These are phyloP conservation scores for Citrus inodora DNA, from an alignment of 345 rosid species.

Conservation along the genomic window DNA sequence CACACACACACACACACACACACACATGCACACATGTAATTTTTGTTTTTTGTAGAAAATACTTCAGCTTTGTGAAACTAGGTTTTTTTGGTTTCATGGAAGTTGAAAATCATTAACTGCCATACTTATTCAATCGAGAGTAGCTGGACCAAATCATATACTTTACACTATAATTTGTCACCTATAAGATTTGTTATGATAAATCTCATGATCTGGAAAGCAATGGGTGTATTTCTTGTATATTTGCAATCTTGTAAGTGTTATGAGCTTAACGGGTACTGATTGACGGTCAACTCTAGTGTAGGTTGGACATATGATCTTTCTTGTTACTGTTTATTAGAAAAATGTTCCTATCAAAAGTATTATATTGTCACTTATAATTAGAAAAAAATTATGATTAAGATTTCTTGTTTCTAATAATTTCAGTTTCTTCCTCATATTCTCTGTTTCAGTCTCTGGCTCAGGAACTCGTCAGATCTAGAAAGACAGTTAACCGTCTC, in stretches of 20 bases:
- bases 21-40: too few relatives aligned
- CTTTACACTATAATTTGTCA: background rate
- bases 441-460: conserved; percentile 68
- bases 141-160: background rate
- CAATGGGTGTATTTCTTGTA: background rate
- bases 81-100: background rate
- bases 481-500: conserved; percentile 77
- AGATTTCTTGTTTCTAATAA: conserved; percentile 10
- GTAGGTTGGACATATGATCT: background rate
- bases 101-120: background rate
- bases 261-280: background rate
- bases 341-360: background rate
- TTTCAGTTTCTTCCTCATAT: background rate
- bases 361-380: background rate
- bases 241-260: background rate
- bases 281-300: background rate
- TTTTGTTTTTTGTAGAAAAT: background rate
- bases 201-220: background rate
- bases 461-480: conserved; percentile 71
- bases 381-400: background rate
- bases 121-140: background rate
- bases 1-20: too few relatives aligned
- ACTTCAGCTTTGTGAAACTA: background rate
- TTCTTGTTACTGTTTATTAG: background rate
- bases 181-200: background rate